Evolutionary conservation across 2,329 filamentous ascomycete genomes (phyloP), one percentile per base, ranked within the genome.

Genomic region (Didymosphaeria variabile): DNA sequence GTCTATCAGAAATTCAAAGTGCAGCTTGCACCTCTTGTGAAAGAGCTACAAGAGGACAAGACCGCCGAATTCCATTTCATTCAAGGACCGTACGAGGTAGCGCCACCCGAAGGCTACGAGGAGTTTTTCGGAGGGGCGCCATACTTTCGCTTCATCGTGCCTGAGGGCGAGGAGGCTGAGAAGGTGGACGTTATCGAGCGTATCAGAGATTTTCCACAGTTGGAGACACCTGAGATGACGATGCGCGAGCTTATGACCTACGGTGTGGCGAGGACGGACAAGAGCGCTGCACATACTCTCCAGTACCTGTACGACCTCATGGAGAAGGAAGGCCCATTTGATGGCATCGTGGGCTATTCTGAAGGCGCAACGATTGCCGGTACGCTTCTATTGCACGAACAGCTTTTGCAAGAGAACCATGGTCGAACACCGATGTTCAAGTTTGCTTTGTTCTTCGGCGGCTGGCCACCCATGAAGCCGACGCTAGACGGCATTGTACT

Each of bases 271-370:
- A 64, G 63, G 46, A 79, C 78, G 38, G 64, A 68, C 38, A 64
- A 67, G 17, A 70, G 66, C 26, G 70, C 70, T 19, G 40, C 58
- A 45, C 40, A 65, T 31, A 67, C 70, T 9, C 54, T 72, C 19
- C 60, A 68, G 2, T 69, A 69, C 50, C 59, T 71, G 3, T 65
- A 70, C 31, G 61, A 63, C 2, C 52, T 72, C 19, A 63, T 71
- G 55, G 61, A 68, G 36, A 68, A 66, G 13, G 65, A 73, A 31
- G 69, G 69, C 0, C 71, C 71, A 7, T 72, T 86, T 59, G 82
- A 85, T 60, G 86, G 84, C 2, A 83, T 89, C 49, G 80, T 89
- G 19, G 87, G 87, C 1, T 89, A 88, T 67, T 88, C 86, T 0
- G 86, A 89, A 69, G 87, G 87, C 3, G 86, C 87, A 1, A 84